Evolutionary conservation across 2,329 filamentous ascomycete species (phyloP).

Genomic region (Phyllachora maydis): DNA sequence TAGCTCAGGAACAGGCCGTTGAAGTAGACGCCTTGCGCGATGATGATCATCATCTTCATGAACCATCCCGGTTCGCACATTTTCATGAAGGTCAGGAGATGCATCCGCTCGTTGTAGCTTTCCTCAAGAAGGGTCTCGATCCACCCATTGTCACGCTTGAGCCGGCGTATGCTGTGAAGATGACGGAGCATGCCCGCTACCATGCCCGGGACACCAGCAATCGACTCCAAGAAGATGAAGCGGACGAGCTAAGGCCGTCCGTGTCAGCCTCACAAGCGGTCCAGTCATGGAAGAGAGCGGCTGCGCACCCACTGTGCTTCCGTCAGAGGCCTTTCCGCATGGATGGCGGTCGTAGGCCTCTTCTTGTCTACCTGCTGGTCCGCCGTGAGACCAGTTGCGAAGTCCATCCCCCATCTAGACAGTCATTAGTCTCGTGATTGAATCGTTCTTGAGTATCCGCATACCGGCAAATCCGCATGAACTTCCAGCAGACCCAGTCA

Average conservation of each 20-base stretch:
- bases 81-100: constrained; percentile 67
- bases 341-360: constrained; percentile 31
- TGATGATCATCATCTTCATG: constrained; percentile 77
- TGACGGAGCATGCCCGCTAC: constrained; percentile 89
- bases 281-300: neutral
- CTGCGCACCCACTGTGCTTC: constrained; percentile 58
- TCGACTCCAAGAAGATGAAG: constrained; percentile 84
- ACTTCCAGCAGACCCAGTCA: constrained; percentile 59
- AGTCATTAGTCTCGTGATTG: neutral
- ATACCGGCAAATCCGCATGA: constrained; percentile 37
- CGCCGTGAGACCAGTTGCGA: constrained; percentile 52
- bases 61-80: constrained; percentile 65
- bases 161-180: constrained; percentile 58
- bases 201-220: constrained; percentile 93
- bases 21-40: constrained; percentile 90
- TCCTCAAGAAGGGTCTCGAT: constrained; percentile 38
- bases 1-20: constrained; percentile 84
- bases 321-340: constrained; percentile 41
- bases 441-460: constrained; percentile 1
- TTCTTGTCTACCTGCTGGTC: constrained; percentile 45
- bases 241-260: constrained; percentile 39
- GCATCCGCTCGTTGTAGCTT: constrained; percentile 39
- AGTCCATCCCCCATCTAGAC: constrained; percentile 65
- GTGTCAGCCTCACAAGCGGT: constrained; percentile 6
- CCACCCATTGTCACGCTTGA: constrained; percentile 92